These are phyloP conservation scores for Ophiocordyceps camponoti-floridani DNA, from an alignment of 2,329 filamentous ascomycete species.

Conservation along the genomic window DNA sequence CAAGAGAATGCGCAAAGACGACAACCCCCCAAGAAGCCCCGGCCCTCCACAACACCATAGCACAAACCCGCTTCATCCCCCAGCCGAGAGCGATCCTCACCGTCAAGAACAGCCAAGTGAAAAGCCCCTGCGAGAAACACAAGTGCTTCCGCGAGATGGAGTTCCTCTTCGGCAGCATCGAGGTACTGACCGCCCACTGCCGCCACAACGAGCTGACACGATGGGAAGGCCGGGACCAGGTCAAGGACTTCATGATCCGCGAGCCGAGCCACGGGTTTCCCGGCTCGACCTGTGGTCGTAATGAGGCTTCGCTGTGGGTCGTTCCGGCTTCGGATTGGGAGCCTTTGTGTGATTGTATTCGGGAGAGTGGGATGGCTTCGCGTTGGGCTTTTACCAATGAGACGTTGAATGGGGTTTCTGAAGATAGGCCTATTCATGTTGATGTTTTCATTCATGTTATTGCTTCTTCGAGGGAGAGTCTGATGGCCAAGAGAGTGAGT, in stretches of 20 bases:
- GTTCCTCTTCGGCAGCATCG: not conserved
- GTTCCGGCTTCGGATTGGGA: not conserved
- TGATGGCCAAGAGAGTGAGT: not conserved
- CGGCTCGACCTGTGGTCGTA: not conserved
- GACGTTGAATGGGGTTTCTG: not conserved
- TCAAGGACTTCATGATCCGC: not conserved
- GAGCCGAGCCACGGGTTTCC: not conserved
- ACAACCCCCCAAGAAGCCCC: not conserved
- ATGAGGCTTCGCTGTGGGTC: not conserved
- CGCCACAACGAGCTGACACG: not conserved
- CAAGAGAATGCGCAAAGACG: not conserved
- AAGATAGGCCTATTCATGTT: not conserved
- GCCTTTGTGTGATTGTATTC: not conserved
- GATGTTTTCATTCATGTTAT: conserved; percentile 1
- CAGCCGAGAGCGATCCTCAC: not conserved
- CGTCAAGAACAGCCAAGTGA: not conserved
- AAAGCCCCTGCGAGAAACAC: not conserved
- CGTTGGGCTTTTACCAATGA: not conserved
- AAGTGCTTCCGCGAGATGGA: not conserved
- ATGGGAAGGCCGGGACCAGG: not conserved
- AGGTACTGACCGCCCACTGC: not conserved
- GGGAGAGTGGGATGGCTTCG: not conserved
- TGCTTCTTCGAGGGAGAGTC: not conserved
- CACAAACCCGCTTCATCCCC: not conserved
- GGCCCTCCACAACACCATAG: not conserved